phyloP scores from a whole-genome alignment of 2,329 filamentous ascomycete genomes.

The Fusarium pilosicola region DNA sequence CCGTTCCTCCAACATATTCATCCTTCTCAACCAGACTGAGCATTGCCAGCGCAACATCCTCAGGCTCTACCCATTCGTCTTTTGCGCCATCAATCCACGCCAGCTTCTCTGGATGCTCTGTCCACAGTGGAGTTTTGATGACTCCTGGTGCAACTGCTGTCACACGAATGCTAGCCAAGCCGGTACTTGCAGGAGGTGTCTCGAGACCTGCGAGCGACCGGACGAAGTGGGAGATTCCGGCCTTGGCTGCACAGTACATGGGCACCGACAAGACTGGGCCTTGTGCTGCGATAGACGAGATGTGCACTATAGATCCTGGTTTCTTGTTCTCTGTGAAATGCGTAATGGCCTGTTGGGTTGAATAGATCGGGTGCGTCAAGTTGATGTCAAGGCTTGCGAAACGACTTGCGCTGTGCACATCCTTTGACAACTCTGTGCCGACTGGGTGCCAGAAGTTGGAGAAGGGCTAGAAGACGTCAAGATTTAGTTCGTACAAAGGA shows the following conservation, averaged over 20 bases:
- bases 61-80: background rate
- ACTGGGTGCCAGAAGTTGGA: background rate
- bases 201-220: background rate
- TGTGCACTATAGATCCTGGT: background rate
- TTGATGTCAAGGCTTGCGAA: background rate
- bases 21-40: background rate
- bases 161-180: background rate
- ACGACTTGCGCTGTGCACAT: background rate
- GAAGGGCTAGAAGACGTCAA: background rate
- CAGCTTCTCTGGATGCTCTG: background rate
- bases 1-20: background rate
- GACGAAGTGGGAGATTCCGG: background rate
- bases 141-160: background rate
- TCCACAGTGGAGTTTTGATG: background rate
- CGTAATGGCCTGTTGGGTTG: background rate
- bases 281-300: background rate
- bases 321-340: background rate
- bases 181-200: background rate
- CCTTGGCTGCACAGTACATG: background rate
- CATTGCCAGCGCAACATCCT: background rate
- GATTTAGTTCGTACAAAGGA: background rate
- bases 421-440: background rate
- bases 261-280: background rate
- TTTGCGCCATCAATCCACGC: background rate
- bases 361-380: background rate